These are phyloP conservation scores for Fraxinus ornus DNA, from an alignment of 305 asterid genomes.

Conservation along the genomic window DNA sequence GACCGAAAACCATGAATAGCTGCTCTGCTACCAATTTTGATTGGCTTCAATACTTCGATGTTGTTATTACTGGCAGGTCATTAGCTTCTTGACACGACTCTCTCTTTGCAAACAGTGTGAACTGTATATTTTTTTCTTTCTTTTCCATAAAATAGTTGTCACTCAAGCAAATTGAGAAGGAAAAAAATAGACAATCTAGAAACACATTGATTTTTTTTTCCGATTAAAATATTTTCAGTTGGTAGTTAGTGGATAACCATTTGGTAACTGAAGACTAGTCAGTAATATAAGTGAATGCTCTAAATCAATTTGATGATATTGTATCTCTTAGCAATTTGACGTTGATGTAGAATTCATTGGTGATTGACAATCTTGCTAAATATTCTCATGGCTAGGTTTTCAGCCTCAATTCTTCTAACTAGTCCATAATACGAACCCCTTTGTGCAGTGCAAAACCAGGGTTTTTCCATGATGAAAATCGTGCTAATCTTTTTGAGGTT, in stretches of 20 bases:
- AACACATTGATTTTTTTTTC: neutral
- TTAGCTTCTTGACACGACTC: slow-evolving; percentile 25
- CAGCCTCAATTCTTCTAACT: slow-evolving; percentile 21
- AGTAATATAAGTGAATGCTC: neutral
- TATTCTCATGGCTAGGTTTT: slow-evolving; percentile 7
- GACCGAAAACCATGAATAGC: slow-evolving; percentile 48
- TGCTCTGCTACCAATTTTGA: slow-evolving; percentile 51
- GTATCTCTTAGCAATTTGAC: slow-evolving; percentile 12
- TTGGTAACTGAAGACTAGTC: neutral
- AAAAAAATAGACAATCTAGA: neutral
- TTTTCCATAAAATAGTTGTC: neutral
- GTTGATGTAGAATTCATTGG: slow-evolving; percentile 8
- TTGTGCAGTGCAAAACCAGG: slow-evolving; percentile 85
- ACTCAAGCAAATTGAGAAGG: slow-evolving; percentile 8
- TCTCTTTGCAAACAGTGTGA: slow-evolving; percentile 9
- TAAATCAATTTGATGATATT: slow-evolving; percentile 1
- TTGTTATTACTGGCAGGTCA: slow-evolving; percentile 96
- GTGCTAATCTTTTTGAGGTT: slow-evolving; percentile 87
- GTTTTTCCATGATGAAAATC: slow-evolving; percentile 91
- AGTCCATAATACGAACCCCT: slow-evolving; percentile 15
- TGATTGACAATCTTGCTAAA: slow-evolving; percentile 18
- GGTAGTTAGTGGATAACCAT: neutral
- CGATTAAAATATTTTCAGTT: neutral
- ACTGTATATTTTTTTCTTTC: neutral
- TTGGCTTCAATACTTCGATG: slow-evolving; percentile 88